A percentile compares a stretch with the other conserved stretches of the same genome.
Evolutionary conservation across 768 basidiomycete species (phyloP).

Genomic region (Mycena vitilis): DNA sequence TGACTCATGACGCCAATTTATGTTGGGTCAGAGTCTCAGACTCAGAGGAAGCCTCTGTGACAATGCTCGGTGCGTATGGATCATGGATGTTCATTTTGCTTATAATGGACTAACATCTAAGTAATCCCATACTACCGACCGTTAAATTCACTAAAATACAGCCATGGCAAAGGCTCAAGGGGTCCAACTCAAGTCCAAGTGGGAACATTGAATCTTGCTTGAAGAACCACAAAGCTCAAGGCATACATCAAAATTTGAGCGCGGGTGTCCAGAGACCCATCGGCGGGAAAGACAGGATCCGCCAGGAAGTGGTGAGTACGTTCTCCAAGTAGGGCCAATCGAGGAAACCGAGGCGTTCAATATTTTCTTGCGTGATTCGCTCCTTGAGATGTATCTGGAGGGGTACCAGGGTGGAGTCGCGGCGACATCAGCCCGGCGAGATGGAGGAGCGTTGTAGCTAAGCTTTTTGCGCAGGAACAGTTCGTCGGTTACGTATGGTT

Average conservation of each 20-base stretch:
- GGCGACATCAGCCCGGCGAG: neutral
- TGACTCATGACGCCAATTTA: no score
- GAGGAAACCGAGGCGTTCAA: constrained; percentile 11
- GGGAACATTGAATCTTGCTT: neutral
- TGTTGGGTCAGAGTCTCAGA: no score
- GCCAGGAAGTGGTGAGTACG: constrained; percentile 1
- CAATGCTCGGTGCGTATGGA: no score
- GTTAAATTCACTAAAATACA: no score
- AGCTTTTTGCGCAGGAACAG: constrained; percentile 20
- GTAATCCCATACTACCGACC: no score
- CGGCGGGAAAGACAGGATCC: constrained; percentile 8
- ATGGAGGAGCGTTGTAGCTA: constrained; percentile 6
- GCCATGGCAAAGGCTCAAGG: neutral
- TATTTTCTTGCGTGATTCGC: constrained; percentile 5
- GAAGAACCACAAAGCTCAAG: constrained; percentile 7
- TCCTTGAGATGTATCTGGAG: constrained; percentile 10
- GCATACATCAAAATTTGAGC: constrained; percentile 15
- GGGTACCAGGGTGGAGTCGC: neutral
- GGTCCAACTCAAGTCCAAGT: no score
- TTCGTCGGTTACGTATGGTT: constrained; percentile 33
- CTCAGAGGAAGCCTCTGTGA: no score
- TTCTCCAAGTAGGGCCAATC: constrained; percentile 2
- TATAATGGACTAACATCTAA: no score
- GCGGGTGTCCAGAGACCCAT: constrained; percentile 8
- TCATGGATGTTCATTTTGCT: no score